Evolutionary conservation across 2,329 filamentous ascomycete species (phyloP).

Genomic region (Xylariomycetidae sp.): DNA sequence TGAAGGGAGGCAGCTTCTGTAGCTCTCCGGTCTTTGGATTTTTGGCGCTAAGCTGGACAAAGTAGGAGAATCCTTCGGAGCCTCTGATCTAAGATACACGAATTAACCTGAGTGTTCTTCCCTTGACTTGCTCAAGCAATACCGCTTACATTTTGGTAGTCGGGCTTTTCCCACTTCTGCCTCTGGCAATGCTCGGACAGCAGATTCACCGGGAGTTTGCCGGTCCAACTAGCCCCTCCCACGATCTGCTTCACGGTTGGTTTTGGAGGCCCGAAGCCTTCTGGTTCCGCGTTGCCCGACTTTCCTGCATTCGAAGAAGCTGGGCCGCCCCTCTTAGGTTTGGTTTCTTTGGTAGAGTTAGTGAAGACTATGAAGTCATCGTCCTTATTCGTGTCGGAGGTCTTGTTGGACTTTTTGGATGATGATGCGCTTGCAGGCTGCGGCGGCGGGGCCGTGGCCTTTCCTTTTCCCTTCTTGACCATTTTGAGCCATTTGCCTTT

Average conservation of each 20-base stretch:
- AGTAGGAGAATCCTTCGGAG: slow-evolving; percentile 70
- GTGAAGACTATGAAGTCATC: slow-evolving; percentile 53
- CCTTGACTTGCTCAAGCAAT: slow-evolving; percentile 6
- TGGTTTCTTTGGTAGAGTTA: slow-evolving; percentile 53
- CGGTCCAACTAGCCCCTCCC: slow-evolving; percentile 93
- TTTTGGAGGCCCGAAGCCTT: slow-evolving; percentile 44
- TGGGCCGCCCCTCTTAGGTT: slow-evolving; percentile 37
- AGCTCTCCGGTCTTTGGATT: slow-evolving; percentile 81
- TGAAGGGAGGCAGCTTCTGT: slow-evolving; percentile 73
- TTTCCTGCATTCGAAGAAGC: slow-evolving; percentile 17
- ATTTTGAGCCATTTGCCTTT: slow-evolving; percentile 29
- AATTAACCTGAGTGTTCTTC: no score
- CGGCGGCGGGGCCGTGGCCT: slow-evolving; percentile 35
- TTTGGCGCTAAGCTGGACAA: slow-evolving; percentile 70
- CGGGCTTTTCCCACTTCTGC: slow-evolving; percentile 90
- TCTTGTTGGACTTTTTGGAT: slow-evolving; percentile 30
- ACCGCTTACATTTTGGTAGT: slow-evolving; percentile 70
- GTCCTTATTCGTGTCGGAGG: slow-evolving; percentile 25
- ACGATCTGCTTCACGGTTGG: slow-evolving; percentile 76
- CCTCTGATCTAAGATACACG: slow-evolving; percentile 56
- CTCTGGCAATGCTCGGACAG: slow-evolving; percentile 93
- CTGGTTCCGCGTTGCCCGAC: slow-evolving; percentile 23
- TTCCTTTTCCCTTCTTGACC: slow-evolving; percentile 52
- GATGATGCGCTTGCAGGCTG: slow-evolving; percentile 22
- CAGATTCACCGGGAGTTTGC: slow-evolving; percentile 90